Evolutionary conservation across 1,139 yeast species (phyloP).

Genomic region (Scheffersomyces stambukii): DNA sequence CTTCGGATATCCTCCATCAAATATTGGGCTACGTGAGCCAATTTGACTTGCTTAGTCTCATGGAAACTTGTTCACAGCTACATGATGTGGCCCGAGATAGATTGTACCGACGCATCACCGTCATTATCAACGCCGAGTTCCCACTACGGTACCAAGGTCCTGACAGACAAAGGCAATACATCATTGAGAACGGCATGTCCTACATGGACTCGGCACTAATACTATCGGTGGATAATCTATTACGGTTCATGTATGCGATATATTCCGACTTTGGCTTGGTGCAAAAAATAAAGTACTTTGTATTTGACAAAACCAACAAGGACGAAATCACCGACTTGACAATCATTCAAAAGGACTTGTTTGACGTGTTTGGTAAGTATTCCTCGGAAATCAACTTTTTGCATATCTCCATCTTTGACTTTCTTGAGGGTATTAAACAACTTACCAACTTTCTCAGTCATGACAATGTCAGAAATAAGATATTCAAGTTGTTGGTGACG

Average conservation of each 20-base stretch:
- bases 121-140: slow-evolving; percentile 26
- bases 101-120: slow-evolving; percentile 30
- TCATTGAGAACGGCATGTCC: slow-evolving; percentile 27
- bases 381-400: slow-evolving; percentile 26
- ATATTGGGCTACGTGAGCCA: slow-evolving; percentile 24
- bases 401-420: slow-evolving; percentile 33
- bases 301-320: slow-evolving; percentile 32
- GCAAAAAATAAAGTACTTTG: slow-evolving; percentile 24
- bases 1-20: slow-evolving; percentile 8
- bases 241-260: slow-evolving; percentile 19
- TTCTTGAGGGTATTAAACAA: slow-evolving; percentile 21
- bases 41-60: slow-evolving; percentile 26
- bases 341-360: slow-evolving; percentile 19
- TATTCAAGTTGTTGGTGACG: slow-evolving; percentile 32
- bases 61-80: slow-evolving; percentile 20
- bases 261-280: slow-evolving; percentile 17
- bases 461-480: slow-evolving; percentile 23
- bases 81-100: slow-evolving; percentile 21
- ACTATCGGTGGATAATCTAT: slow-evolving; percentile 15
- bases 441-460: slow-evolving; percentile 23
- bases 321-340: slow-evolving; percentile 11
- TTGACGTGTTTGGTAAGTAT: slow-evolving; percentile 25
- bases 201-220: slow-evolving; percentile 32
- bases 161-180: slow-evolving; percentile 14
- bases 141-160: slow-evolving; percentile 18